Evolutionary conservation across 768 basidiomycete species (phyloP), one percentile per base, ranked within the genome.

Genomic region (Mycena latifolia): DNA sequence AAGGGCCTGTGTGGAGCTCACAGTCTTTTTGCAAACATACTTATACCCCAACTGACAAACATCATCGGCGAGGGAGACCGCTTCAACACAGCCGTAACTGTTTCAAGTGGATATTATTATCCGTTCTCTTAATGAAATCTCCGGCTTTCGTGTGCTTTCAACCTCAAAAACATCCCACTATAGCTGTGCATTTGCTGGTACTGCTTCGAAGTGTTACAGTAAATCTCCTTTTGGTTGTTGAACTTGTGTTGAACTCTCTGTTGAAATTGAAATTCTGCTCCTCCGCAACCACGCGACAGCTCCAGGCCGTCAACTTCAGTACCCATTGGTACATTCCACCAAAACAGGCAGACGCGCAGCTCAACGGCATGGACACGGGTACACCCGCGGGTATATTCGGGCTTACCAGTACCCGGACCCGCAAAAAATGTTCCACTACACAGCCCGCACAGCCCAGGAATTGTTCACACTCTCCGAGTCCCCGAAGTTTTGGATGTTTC

Each of bases 1-100:
- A 59, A 45, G 35, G 48, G 33, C 37, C 10, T 17, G 37, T 17
- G 10, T 37, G 37, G 37, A 37, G 37, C 37, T 37, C 15, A 15
- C 15, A 17, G 3, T 37, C 37, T 37, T 10, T 37, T 37, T 28
- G 48, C 29, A 56, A 47, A 33, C 55, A 24, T 46, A 57, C 55
- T 50, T 58, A 50, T 58, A 58, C 24, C 46, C 47, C 33, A 56
- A 46, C 46, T 58, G 57, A 58, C 37, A 58, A 28, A 12, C 46
- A 56, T 56, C 55, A 56, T 35, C 25, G 37, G 50, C 50, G 50
- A 52, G 50, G 50, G 50, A 52, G 50, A 31, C 50, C 50, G 50
- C 50, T 52, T 52, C 31, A 52, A n/a, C 22, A 52, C 50, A 52
- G 50, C 50, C 50, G 50, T 33, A 52, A 52, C 50, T 52, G 50